A percentile compares a stretch with the other conserved stretches of the same genome.
Evolutionary conservation across 2,329 filamentous ascomycete species (phyloP).

Genomic region (Leptodontidium sp.): DNA sequence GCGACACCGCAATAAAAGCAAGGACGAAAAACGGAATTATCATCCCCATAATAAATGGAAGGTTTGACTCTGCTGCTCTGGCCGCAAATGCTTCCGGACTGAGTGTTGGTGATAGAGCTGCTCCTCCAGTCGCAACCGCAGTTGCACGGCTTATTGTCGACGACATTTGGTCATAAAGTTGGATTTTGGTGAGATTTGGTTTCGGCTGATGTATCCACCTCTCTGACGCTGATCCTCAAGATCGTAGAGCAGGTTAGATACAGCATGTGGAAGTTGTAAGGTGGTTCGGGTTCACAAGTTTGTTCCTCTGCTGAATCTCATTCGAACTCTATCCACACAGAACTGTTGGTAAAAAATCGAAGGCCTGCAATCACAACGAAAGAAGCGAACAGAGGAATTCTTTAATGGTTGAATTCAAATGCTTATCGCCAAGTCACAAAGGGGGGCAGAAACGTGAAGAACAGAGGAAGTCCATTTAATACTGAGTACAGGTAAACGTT

Average conservation of each 20-base stretch:
- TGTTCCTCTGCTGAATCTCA: no score
- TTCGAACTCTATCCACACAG: no score
- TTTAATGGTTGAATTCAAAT: background rate
- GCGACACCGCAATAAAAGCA: conserved; percentile 48
- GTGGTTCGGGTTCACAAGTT: background rate
- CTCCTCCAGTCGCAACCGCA: conserved; percentile 8
- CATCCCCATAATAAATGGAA: conserved; percentile 18
- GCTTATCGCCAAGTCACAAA: background rate
- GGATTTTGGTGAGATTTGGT: background rate
- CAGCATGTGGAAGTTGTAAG: background rate
- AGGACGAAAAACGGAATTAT: conserved; percentile 32
- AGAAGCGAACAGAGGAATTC: background rate
- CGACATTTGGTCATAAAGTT: background rate
- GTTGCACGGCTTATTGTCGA: background rate
- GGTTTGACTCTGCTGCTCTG: conserved; percentile 20
- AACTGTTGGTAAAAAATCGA: background rate
- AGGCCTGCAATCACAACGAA: background rate
- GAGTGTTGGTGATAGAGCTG: conserved; percentile 10
- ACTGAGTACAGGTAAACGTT: background rate
- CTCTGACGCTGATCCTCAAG: background rate
- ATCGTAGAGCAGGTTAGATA: background rate
- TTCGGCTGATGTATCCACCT: background rate
- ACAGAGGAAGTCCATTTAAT: background rate
- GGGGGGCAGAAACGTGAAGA: background rate
- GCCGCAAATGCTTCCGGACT: conserved; percentile 10